A percentile compares a stretch with the other conserved stretches of the same genome.
These are phyloP conservation scores for Casaregolazyma lundiana DNA, from an alignment of 1,139 yeast species.

Conservation along the genomic window DNA sequence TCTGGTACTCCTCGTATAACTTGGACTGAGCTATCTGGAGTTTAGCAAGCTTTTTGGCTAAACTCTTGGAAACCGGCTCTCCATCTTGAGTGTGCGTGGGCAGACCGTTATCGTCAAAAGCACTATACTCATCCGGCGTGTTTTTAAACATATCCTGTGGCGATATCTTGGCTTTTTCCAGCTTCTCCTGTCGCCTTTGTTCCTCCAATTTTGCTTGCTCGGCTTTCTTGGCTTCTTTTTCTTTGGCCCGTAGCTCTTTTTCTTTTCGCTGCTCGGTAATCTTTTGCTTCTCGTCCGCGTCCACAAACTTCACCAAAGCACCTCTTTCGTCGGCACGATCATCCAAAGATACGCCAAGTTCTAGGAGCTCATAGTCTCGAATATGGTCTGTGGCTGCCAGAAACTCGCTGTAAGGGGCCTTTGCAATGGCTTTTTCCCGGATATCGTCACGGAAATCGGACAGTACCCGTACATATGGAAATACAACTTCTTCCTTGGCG, in stretches of 20 bases:
- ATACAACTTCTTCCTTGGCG: slow-evolving; percentile 58
- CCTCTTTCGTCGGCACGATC: slow-evolving; percentile 75
- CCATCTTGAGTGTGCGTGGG: slow-evolving; percentile 78
- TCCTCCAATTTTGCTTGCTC: slow-evolving; percentile 35
- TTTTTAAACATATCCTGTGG: slow-evolving; percentile 71
- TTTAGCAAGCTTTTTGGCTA: slow-evolving; percentile 74
- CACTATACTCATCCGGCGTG: slow-evolving; percentile 45
- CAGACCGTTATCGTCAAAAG: slow-evolving; percentile 81
- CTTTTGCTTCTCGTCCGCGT: slow-evolving; percentile 61
- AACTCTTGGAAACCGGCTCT: slow-evolving; percentile 83
- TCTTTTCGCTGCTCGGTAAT: slow-evolving; percentile 55
- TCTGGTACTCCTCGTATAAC: slow-evolving; percentile 60
- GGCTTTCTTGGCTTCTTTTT: slow-evolving; percentile 42
- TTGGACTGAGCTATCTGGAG: slow-evolving; percentile 77
- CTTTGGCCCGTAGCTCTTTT: slow-evolving; percentile 50
- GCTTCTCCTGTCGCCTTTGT: slow-evolving; percentile 53
- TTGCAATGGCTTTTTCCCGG: slow-evolving; percentile 65
- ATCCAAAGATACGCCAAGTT: slow-evolving; percentile 78
- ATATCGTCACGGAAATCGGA: slow-evolving; percentile 78
- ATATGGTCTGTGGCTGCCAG: slow-evolving; percentile 55
- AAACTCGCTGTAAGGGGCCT: slow-evolving; percentile 51
- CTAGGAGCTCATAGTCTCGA: slow-evolving; percentile 60
- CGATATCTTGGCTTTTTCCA: slow-evolving; percentile 62
- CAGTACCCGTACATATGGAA: slow-evolving; percentile 76
- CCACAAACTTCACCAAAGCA: slow-evolving; percentile 78